A percentile compares a stretch with the other conserved stretches of the same genome.
These are phyloP conservation scores for Fusarium bulbicola DNA, from an alignment of 2,329 filamentous ascomycete species.

Conservation along the genomic window DNA sequence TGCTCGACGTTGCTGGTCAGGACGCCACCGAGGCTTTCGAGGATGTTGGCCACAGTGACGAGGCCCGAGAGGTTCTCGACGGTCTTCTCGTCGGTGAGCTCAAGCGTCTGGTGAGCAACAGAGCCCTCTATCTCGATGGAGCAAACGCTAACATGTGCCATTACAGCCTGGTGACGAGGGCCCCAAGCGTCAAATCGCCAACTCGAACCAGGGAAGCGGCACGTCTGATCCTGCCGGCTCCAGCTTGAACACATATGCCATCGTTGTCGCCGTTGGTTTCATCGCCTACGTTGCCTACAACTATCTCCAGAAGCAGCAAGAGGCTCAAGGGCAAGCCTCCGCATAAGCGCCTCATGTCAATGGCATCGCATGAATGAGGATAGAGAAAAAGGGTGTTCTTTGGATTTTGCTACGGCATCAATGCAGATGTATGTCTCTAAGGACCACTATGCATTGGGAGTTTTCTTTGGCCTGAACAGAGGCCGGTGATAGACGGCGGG, in stretches of 20 bases:
- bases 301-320: conserved; percentile 74
- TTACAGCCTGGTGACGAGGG: conserved; percentile 78
- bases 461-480: conserved; percentile 33
- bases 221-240: conserved; percentile 62
- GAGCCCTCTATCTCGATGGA: background rate
- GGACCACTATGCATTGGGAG: conserved; percentile 38
- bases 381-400: conserved; percentile 10
- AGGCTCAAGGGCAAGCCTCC: conserved; percentile 33
- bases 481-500: conserved; percentile 38
- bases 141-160: conserved; percentile 36
- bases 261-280: conserved; percentile 80
- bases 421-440: conserved; percentile 27
- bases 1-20: conserved; percentile 94
- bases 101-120: conserved; percentile 77
- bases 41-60: conserved; percentile 98
- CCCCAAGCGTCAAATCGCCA: conserved; percentile 63
- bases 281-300: conserved; percentile 85
- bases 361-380: conserved; percentile 18
- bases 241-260: conserved; percentile 82
- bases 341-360: conserved; percentile 41
- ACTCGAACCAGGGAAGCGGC: conserved; percentile 60
- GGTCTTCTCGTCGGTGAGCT: conserved; percentile 77
- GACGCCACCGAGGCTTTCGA: conserved; percentile 98
- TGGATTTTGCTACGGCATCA: conserved; percentile 23
- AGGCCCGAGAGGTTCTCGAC: conserved; percentile 93